A percentile compares a stretch with the other conserved stretches of the same genome.
Evolutionary conservation across 2,329 filamentous ascomycete genomes (phyloP).

Genomic region (Gaeumannomyces sp.): DNA sequence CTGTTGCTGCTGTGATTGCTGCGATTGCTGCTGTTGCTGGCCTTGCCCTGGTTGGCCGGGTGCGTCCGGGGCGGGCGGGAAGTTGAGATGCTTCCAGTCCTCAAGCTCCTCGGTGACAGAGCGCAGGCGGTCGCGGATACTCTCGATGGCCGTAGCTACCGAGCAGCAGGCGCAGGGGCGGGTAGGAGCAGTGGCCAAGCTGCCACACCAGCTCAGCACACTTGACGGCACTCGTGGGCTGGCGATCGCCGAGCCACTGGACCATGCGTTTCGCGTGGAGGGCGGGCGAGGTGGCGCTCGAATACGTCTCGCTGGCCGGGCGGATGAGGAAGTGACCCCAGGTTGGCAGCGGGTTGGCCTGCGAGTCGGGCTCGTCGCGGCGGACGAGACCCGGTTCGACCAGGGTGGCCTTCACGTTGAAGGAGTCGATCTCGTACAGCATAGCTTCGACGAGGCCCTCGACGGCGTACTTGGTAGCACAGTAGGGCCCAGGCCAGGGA

Average conservation of each 20-base stretch:
- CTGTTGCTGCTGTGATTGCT: background rate
- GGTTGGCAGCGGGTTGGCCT: conserved; percentile 56
- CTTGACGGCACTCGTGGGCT: conserved; percentile 88
- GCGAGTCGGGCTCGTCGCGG: conserved; percentile 59
- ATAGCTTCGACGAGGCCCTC: conserved; percentile 94
- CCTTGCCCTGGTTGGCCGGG: conserved; percentile 10
- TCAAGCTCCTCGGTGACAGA: conserved; percentile 93
- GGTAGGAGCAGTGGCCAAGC: conserved; percentile 89
- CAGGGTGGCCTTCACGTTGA: conserved; percentile 89
- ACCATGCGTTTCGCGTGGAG: conserved; percentile 86
- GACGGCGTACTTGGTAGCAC: conserved; percentile 94
- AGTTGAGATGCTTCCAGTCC: conserved; percentile 85
- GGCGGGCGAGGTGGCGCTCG: conserved; percentile 70
- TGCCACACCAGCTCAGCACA: conserved; percentile 93
- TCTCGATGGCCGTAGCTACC: conserved; percentile 95
- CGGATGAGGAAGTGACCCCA: conserved; percentile 94
- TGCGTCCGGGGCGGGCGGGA: conserved; percentile 41
- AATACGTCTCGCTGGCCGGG: conserved; percentile 74
- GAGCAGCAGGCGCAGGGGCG: conserved; percentile 76
- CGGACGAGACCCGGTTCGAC: conserved; percentile 87
- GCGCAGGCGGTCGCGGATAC: conserved; percentile 80
- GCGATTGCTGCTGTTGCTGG: conserved; percentile 20
- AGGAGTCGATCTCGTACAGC: conserved; percentile 87
- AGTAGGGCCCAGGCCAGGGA: conserved; percentile 89
- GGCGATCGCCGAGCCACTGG: conserved; percentile 87